A percentile compares a stretch with the other conserved stretches of the same genome.
Conservation (phyloP, 2,329 filamentous ascomycete species). For the Pseudonectria buxi region DNA sequence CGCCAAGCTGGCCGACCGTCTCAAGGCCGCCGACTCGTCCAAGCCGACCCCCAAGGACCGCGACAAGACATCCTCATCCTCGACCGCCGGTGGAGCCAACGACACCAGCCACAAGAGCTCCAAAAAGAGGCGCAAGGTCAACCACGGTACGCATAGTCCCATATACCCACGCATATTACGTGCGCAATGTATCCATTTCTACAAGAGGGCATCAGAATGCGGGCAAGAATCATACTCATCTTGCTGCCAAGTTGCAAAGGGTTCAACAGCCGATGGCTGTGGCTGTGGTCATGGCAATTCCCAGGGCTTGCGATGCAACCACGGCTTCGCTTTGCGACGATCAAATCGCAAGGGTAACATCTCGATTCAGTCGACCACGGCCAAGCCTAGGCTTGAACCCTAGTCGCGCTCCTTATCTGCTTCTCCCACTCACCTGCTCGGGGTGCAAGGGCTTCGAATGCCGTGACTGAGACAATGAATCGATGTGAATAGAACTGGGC, state of each 20-base stretch:
- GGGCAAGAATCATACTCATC: no score
- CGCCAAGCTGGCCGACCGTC: conserved; percentile 19
- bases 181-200: no score
- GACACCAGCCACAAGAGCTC: conserved; percentile 46
- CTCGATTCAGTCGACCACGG: no score
- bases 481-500: conserved; percentile 11
- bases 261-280: no score
- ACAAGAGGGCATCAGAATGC: no score
- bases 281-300: no score
- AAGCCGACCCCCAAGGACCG: conserved; percentile 15
- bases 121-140: conserved; percentile 83
- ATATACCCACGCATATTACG: no score
- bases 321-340: no score
- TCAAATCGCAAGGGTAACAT: no score
- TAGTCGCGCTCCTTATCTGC: not conserved
- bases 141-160: conserved; percentile 62
- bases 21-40: conserved; percentile 15
- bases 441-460: conserved; percentile 8
- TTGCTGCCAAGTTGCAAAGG: no score
- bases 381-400: not conserved
- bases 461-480: conserved; percentile 13
- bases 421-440: not conserved
- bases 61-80: conserved; percentile 13
- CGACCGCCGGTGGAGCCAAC: conserved; percentile 15
- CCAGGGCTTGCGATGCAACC: no score